Conservation (phyloP, 495 filamentous ascomycete genomes). For the Penicillium dipodomyicola region DNA sequence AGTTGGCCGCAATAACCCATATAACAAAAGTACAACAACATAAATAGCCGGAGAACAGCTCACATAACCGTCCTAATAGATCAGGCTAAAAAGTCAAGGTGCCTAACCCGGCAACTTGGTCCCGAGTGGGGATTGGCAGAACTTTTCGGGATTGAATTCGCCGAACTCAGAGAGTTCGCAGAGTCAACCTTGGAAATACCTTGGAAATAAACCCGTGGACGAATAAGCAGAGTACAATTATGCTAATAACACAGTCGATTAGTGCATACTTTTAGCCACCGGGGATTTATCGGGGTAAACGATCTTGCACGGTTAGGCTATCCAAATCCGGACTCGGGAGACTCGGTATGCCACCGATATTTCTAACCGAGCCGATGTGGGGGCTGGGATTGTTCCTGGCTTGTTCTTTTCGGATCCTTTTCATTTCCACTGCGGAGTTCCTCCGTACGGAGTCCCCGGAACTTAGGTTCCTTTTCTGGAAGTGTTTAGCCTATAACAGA, state of each 20-base stretch:
- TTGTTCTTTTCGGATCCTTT: slow-evolving; percentile 4
- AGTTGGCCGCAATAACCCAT: background rate
- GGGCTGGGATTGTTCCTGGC: slow-evolving; percentile 5
- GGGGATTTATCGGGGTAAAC: slow-evolving; percentile 5
- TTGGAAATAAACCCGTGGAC: background rate
- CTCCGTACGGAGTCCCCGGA: background rate
- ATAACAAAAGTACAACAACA: background rate
- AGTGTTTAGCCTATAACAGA: background rate
- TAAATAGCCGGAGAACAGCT: background rate
- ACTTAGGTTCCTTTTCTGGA: background rate
- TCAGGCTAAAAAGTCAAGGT: background rate
- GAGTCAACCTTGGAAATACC: background rate
- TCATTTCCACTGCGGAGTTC: background rate
- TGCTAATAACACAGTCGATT: background rate
- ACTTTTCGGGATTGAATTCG: background rate
- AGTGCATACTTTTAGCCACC: background rate
- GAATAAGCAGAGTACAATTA: background rate
- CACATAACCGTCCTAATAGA: background rate
- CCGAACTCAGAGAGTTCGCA: background rate
- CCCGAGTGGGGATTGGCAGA: background rate
- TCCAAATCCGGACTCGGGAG: slow-evolving; percentile 16
- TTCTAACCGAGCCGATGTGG: slow-evolving; percentile 21
- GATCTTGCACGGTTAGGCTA: slow-evolving; percentile 5
- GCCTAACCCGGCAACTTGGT: background rate
- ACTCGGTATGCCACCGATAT: slow-evolving; percentile 13